Base-by-base conservation (phyloP, 805 yeast genomes). In the Lipomyces yamanashiensis region DNA sequence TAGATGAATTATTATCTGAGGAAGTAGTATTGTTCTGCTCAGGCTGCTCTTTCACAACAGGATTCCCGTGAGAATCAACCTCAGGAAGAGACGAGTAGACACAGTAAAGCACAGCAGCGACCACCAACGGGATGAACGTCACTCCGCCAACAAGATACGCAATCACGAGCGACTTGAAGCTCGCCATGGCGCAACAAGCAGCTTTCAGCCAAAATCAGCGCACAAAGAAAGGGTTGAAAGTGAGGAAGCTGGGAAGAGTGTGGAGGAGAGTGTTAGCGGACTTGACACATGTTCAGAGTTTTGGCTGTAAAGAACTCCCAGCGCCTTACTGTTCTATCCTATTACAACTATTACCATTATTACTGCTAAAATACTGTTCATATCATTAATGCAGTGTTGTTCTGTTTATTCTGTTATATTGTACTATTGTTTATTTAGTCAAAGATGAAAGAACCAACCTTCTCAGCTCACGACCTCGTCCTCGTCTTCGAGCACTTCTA, bases 91-190 rank as follows among this genome's bases (percentile, higher is more conserved):
- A 51, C 64, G 67, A 57, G 70, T 74, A 78, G 54, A 81, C 76
- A 43, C 79, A 68, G 67, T 74, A 82, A 19, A 83, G 63, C 40
- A 81, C 73, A 0, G 73, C 70, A 1, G 80, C 37, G 0, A 85
- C 43, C 1, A 84, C 62, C 43, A 87, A 64, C 0, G 96, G 97
- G 23, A 90, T 74, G 66, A 92, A 84, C 0, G 97, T 90, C 7
- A 91, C 55, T 0, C 97, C 97, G 7, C 98, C 98, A 2, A 89
- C 50, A 1, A 90, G 56, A 72, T 90, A 91, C 0, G 82, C 78
- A 19, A 78, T 69, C 0, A 86, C 45, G 49, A 80, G 75, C n/a
- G 67, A 34, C 37, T 53, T 54, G 43, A 69, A 41, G 23, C 62
- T 51, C 52, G 67, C 54, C 61, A 60, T 62, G 51, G 48, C 45